Evolutionary conservation across 495 filamentous ascomycete species (phyloP), one percentile per base, ranked within the genome.

Genomic region (Penicillium lagena): DNA sequence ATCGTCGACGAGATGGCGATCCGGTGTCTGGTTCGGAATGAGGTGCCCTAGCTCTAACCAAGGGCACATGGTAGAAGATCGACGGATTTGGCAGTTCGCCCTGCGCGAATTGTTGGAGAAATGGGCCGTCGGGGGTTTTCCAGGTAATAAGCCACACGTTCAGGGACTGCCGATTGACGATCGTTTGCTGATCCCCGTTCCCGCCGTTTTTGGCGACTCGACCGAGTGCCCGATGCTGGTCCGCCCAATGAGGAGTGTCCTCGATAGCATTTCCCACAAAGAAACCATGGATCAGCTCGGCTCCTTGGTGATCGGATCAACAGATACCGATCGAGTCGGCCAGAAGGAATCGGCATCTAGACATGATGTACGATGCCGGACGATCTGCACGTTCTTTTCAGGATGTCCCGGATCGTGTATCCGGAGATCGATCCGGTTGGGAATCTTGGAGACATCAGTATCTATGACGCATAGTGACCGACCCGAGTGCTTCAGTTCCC

Each of bases 1-100:
- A 48, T 33, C 17, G 40, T 27, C 31, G 12, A 42, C 8, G 37
- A 7, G 14, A 12, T 44, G 47, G 39, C 32, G 35, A 43, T 46
- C 52, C 35, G 14, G 13, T 46, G 7, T 37, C 32, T 28, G 12
- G 35, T 14, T 34, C 15, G 39, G 49, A 41, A 31, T 12, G 11
- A 31, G 31, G 13, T 13, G 30, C 42, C 42, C 13, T 35, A 34
- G 29, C 28, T 3, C 31, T 37, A 15, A 42, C 14, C 32, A 34
- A 6, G 33, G 43, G 43, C 15, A 39, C 36, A 27, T 4, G 22
- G 22, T 2, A 22, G 22, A 22, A 22, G 22, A 22, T 22, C 22
- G 22, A 22, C 22, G 22, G 22, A 22, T 22, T 22, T 22, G 22
- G 22, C 22, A 22, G 22, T 22, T 4, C 22, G 22, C 22, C 22